Base-by-base conservation (phyloP, 345 rosid genomes). In the Linum tenue region DNA sequence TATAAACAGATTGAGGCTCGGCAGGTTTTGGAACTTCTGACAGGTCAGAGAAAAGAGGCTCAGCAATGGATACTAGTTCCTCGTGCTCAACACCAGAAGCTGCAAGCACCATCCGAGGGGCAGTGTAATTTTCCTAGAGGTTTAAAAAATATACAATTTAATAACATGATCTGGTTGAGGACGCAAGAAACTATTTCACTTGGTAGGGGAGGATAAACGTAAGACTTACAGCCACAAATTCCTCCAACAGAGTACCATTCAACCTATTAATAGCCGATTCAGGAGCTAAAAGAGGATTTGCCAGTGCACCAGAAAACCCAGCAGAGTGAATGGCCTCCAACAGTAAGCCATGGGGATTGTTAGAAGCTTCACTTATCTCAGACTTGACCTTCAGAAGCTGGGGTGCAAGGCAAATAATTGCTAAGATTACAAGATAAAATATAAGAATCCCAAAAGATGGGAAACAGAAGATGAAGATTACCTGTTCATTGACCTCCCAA, bases 261-360 rank as follows among this genome's bases (percentile, higher is more conserved):
- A 94, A 69, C 70, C 78, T 71, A 69, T 69, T 73, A 59, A 88
- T 60, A n/a, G 96, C 84, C 62, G 97, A 86, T 71, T 88, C 96
- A 12, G 96, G 78, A 56, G 91, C 95, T 42, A 88, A 73, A 75
- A 94, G 83, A 44, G 99, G 92, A 83, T 90, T 90, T 37, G 89
- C 92, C 72, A 94, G 77, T 60, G 89, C 92, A 63, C 97, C 97
- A 44, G 83, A 75, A 78, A 78, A 94, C 68, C 85, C 99, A 63
- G 88, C 87, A 2, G 96, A 83, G 71, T 90, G 99, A 74, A 90
- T 79, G 35, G 89, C 91, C 78, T 94, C 99, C 78, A 88, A 63
- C n/a, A 94, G 81, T 63, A 86, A 74, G 35, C 85, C 86, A 42
- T 86, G 86, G 51, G 89, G 97, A 40, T 94, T 86, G 36, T 86